These are phyloP conservation scores for Sporobolus alterniflorus DNA, from an alignment of 202 grass and related monocot genomes.

Conservation along the genomic window DNA sequence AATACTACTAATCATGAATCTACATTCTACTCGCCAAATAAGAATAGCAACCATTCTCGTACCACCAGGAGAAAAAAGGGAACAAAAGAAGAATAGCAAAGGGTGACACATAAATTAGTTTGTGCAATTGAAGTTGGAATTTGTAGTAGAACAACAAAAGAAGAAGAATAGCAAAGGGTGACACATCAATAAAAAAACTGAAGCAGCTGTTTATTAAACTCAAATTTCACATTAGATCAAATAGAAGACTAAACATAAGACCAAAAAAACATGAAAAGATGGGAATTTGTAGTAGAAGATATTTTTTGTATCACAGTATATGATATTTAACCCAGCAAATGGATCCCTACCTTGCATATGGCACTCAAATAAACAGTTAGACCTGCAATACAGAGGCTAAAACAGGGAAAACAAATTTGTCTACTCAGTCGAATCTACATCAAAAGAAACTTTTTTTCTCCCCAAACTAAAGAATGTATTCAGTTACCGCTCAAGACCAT, in stretches of 20 bases:
- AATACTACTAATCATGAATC: constrained; percentile 31
- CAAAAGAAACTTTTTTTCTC: background rate
- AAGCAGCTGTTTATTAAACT: constrained; percentile 2
- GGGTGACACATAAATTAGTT: background rate
- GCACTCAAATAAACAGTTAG: background rate
- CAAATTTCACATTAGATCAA: background rate
- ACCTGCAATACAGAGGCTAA: background rate
- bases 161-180: constrained; percentile 21
- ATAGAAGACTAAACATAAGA: background rate
- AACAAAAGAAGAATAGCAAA: background rate
- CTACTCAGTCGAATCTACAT: background rate
- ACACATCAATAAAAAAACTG: background rate
- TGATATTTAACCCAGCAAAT: background rate
- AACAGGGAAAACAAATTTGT: background rate
- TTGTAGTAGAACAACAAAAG: no score
- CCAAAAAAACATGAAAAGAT: background rate
- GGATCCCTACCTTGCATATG: background rate
- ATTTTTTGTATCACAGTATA: background rate
- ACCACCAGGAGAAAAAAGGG: background rate
- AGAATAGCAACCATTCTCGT: background rate
- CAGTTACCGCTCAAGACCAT: background rate
- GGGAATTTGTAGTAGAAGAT: background rate
- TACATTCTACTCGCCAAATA: constrained; percentile 35
- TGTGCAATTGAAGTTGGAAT: constrained; percentile 17
- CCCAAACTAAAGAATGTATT: background rate